Percentiles rank a stretch among this genome's conserved stretches.
Evolutionary conservation across 352 stramenopile genomes (phyloP).

Genomic region (Phytophthora lateralis): DNA sequence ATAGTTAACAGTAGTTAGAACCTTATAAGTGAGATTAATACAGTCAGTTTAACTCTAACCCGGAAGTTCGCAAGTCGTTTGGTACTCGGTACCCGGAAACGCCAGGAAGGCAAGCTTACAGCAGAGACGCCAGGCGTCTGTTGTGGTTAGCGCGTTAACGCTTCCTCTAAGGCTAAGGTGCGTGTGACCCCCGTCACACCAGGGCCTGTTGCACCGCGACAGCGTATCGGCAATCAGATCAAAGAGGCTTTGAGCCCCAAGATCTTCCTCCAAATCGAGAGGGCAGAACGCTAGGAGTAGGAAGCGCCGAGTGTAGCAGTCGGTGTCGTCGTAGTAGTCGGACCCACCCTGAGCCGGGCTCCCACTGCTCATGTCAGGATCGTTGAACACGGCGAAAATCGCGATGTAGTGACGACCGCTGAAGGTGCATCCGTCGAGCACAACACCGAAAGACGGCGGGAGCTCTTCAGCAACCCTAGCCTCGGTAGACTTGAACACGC

Average conservation of each 20-base stretch:
- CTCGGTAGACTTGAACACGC: constrained; percentile 1
- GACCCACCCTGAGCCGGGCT: not conserved
- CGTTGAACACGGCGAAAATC: constrained; percentile 25
- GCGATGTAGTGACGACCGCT: constrained; percentile 21
- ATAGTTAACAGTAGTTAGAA: too few relatives aligned
- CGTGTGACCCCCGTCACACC: too few relatives aligned
- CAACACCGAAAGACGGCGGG: constrained; percentile 15
- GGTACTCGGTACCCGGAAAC: too few relatives aligned
- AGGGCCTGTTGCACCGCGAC: constrained; percentile 18
- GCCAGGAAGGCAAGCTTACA: too few relatives aligned
- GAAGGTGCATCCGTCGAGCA: constrained; percentile 15
- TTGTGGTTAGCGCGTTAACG: too few relatives aligned
- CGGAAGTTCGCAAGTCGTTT: too few relatives aligned
- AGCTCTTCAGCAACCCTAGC: constrained; percentile 9
- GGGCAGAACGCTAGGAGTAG: constrained; percentile 14
- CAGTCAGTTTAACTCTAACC: too few relatives aligned
- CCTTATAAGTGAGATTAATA: too few relatives aligned
- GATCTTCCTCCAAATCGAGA: constrained; percentile 12
- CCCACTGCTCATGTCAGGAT: constrained; percentile 4
- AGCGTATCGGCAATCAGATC: constrained; percentile 26
- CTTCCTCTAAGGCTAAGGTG: too few relatives aligned
- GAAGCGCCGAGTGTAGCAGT: constrained; percentile 24
- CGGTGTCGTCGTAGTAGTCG: constrained; percentile 24
- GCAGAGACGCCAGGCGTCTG: too few relatives aligned
- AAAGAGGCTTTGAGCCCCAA: constrained; percentile 16